Percentiles rank a stretch among this genome's conserved stretches.
Evolutionary conservation across 495 filamentous ascomycete species (phyloP).

Genomic region (Aspergillus taichungensis): DNA sequence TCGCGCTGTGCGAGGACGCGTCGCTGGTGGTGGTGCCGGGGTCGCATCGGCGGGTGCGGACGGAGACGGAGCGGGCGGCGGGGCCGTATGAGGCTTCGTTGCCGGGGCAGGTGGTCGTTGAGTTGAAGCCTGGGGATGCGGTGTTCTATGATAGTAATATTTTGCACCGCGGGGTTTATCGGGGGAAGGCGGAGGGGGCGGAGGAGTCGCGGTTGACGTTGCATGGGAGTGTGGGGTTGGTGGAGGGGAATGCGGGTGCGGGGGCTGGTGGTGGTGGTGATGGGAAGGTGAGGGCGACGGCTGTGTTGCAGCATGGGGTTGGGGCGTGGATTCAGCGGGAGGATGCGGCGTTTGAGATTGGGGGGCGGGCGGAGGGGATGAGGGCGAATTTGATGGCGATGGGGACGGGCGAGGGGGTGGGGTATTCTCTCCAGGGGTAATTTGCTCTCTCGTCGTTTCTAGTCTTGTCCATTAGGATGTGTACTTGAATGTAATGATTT

Average conservation of each 20-base stretch:
- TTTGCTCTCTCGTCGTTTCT: background rate
- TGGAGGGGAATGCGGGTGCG: conserved; percentile 34
- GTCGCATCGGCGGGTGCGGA: conserved; percentile 56
- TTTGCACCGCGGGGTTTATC: conserved; percentile 70
- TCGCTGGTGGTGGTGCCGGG: conserved; percentile 64
- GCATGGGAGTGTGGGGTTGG: conserved; percentile 71
- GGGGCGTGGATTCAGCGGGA: conserved; percentile 59
- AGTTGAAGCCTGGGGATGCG: conserved; percentile 59
- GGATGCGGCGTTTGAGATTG: conserved; percentile 46
- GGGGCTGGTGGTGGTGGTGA: conserved; percentile 16
- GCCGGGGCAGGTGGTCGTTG: conserved; percentile 53
- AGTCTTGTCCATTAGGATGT: too few species aligned
- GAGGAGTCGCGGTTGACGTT: conserved; percentile 61
- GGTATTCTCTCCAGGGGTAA: conserved; percentile 44
- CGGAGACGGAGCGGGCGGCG: conserved; percentile 52
- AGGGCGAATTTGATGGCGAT: conserved; percentile 48
- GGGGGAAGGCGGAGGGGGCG: conserved; percentile 28
- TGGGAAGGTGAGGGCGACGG: conserved; percentile 52
- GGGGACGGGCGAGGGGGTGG: conserved; percentile 51
- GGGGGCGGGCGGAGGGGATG: conserved; percentile 41
- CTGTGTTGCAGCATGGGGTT: conserved; percentile 80
- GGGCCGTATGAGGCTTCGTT: conserved; percentile 47
- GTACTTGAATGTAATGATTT: too few species aligned
- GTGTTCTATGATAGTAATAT: conserved; percentile 90
- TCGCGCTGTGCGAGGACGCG: conserved; percentile 59